phyloP scores from a whole-genome alignment of 2,329 filamentous ascomycete species.

The Periglandula ipomoeae region DNA sequence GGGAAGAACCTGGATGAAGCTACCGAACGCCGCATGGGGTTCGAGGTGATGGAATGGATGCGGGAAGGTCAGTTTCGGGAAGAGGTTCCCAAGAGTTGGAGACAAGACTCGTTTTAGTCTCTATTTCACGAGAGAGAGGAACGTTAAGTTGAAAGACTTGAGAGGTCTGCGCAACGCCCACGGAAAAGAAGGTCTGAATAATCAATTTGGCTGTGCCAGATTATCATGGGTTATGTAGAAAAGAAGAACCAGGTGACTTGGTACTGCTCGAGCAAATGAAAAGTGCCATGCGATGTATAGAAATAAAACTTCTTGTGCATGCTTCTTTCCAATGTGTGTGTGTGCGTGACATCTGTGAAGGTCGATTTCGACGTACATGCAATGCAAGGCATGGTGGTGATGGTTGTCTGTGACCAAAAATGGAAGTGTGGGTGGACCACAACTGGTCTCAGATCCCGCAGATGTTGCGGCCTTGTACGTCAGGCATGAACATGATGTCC shows the following conservation, averaged over 20 bases:
- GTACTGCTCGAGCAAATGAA: neutral
- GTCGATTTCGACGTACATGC: too few species aligned
- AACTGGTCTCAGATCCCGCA: neutral
- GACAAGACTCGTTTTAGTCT: conserved; percentile 7
- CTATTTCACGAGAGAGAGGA: too few species aligned
- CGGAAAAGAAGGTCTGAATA: too few species aligned
- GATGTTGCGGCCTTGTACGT: neutral
- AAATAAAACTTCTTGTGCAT: too few species aligned
- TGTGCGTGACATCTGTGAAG: too few species aligned
- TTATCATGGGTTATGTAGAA: neutral
- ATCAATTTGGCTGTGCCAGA: neutral
- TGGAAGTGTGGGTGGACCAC: neutral
- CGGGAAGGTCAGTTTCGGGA: conserved; percentile 34
- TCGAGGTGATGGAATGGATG: conserved; percentile 83
- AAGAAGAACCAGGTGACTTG: neutral
- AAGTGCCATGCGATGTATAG: neutral
- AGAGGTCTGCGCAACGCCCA: too few species aligned
- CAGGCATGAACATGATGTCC: neutral
- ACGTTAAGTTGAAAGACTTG: too few species aligned
- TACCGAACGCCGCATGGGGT: conserved; percentile 65
- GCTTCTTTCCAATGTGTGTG: too few species aligned
- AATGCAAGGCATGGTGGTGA: neutral
- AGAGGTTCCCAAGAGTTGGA: conserved; percentile 13
- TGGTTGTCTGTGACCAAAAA: neutral
- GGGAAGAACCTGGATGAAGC: conserved; percentile 51